Conservation (phyloP, 176 grass and related monocot genomes). For the Bothriochloa decipiens region DNA sequence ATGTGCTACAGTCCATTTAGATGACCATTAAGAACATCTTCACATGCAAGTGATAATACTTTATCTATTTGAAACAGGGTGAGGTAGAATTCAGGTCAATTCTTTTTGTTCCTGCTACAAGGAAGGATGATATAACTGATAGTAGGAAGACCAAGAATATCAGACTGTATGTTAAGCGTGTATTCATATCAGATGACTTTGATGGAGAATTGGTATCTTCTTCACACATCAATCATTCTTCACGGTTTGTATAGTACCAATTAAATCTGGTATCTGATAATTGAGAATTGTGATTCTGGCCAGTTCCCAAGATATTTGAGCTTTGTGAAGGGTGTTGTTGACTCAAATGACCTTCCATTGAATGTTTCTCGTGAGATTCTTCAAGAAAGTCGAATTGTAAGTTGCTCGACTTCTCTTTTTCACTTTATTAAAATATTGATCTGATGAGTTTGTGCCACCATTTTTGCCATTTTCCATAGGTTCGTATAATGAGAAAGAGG, state of each 20-base stretch:
- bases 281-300: constrained; percentile 22
- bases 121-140: constrained; percentile 87
- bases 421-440: background rate
- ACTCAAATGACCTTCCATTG: constrained; percentile 96
- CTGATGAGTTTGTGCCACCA: background rate
- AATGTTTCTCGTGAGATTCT: constrained; percentile 99
- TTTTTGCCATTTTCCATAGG: constrained; percentile 37
- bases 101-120: constrained; percentile 85
- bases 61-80: constrained; percentile 60
- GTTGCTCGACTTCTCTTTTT: constrained; percentile 20
- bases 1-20: background rate
- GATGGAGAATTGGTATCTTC: constrained; percentile 83
- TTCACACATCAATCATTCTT: constrained; percentile 17
- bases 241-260: background rate
- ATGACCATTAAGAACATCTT: background rate
- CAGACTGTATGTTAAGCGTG: constrained; percentile 91
- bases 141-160: constrained; percentile 93
- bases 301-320: constrained; percentile 98
- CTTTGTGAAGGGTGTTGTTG: constrained; percentile 98
- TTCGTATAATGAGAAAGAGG: constrained; percentile 98
- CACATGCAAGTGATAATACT: background rate
- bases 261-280: constrained; percentile 18
- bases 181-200: constrained; percentile 98
- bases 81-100: constrained; percentile 99
- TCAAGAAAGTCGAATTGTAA: constrained; percentile 99